Base-by-base conservation (phyloP, 768 basidiomycete species). In the Podaxis sp. region DNA sequence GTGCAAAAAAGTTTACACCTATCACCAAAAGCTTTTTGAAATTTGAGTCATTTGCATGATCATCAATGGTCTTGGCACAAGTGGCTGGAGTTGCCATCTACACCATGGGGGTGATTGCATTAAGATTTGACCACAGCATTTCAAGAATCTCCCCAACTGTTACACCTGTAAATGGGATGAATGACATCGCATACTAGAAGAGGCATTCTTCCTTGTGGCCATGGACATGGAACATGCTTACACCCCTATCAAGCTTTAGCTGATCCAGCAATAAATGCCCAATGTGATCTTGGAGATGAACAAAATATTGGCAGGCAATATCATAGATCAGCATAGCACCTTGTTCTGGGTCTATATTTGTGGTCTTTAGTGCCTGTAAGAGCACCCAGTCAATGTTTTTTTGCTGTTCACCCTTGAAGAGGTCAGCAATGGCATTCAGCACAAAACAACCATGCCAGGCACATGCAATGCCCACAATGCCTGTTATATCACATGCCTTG, bases 11-110 rank as follows among this genome's bases (percentile, higher is more conserved):
- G 8, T 20, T n/a, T 26, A 22, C n/a, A 49, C 48, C 48, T 15
- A 72, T 72, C 0, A 41, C 51, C 0, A 69, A 22, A 24, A 66
- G 26, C 49, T 73, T 72, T 51, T 69, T 73, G 36, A 67, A 67
- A 58, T 74, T 73, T 6, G 66, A 66, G 56, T 71, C 68, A 52
- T 51, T 61, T 37, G 70, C 70, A 49, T 72, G 69, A 62, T 72
- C 67, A 57, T 72, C 68, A 2, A 72, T 49, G 2, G 67, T 63
- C 49, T 74, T 67, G 2, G 55, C 58, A 1, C 66, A 52, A 37
- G 64, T 56, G 0, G 70, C 56, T 10, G 66, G 24, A 13, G 69
- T 67, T 26, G 68, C 66, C 0, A 59, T 68, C 5, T 60, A 55
- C 2, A 58, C 62, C 12, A 50, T 64, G 2, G 59, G 44, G 3